Evolutionary conservation across 2,329 filamentous ascomycete genomes (phyloP).

Genomic region (Xylariomycetidae sp.): DNA sequence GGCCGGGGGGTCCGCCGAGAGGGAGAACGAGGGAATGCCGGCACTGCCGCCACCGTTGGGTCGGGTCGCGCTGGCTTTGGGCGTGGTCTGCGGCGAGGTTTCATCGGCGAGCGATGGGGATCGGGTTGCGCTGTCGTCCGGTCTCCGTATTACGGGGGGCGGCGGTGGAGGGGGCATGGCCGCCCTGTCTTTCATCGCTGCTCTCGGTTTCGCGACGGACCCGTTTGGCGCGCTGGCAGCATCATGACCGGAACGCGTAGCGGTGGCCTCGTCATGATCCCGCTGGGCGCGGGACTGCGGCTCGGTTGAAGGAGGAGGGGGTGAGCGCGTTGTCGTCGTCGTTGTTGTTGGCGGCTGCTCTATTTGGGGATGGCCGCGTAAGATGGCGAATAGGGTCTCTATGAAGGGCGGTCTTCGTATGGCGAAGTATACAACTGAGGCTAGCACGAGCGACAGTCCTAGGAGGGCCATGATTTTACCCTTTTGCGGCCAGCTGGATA

Average conservation of each 20-base stretch:
- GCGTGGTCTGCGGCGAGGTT: slow-evolving; percentile 41
- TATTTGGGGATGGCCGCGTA: slow-evolving; percentile 23
- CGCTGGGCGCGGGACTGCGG: too few species aligned
- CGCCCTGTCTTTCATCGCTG: slow-evolving; percentile 26
- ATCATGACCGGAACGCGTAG: slow-evolving; percentile 1
- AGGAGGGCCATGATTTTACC: slow-evolving; percentile 48
- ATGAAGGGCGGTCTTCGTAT: slow-evolving; percentile 50
- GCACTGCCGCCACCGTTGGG: slow-evolving; percentile 18
- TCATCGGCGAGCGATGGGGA: slow-evolving; percentile 4
- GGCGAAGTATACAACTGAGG: slow-evolving; percentile 53
- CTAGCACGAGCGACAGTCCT: slow-evolving; percentile 58
- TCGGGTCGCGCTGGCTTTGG: slow-evolving; percentile 37
- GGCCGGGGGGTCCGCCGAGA: slow-evolving; percentile 30
- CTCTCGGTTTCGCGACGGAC: too few species aligned
- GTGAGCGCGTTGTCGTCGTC: too few species aligned
- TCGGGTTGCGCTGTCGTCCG: slow-evolving; percentile 6
- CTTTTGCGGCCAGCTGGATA: too few species aligned
- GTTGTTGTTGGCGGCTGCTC: slow-evolving; percentile 18
- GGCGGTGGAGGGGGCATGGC: slow-evolving; percentile 35
- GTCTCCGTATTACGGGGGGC: slow-evolving; percentile 14
- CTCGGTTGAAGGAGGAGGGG: too few species aligned
- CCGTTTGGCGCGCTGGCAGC: slow-evolving; percentile 4
- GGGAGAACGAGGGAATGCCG: slow-evolving; percentile 42
- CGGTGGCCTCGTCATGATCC: slow-evolving; percentile 11
- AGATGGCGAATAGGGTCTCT: slow-evolving; percentile 32